phyloP scores from a whole-genome alignment of 73 alveolate species.

The Diophrys sp. region DNA sequence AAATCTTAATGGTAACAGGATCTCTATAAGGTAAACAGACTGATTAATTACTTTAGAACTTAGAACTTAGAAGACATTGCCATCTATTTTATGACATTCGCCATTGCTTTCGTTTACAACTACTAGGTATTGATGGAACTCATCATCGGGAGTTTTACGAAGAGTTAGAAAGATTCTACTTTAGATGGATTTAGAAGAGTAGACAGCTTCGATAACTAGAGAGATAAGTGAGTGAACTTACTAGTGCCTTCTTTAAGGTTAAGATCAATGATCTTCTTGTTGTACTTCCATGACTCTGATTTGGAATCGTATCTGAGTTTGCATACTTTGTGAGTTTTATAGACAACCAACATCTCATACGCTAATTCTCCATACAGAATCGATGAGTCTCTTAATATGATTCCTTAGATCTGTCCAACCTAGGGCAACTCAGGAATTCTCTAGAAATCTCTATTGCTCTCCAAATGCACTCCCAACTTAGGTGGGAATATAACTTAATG shows the following conservation, averaged over 20 bases:
- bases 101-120: background rate
- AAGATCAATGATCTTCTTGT: background rate
- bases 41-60: too few relatives aligned
- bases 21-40: too few relatives aligned
- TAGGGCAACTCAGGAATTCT: background rate
- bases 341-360: background rate
- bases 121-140: background rate
- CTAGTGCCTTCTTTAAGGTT: background rate
- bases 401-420: background rate
- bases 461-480: background rate
- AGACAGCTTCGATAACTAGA: background rate
- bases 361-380: background rate
- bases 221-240: too few relatives aligned
- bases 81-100: background rate
- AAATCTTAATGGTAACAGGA: too few relatives aligned
- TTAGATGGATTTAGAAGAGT: background rate
- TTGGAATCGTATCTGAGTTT: background rate
- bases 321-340: background rate
- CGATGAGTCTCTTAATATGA: background rate
- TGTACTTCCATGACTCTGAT: background rate
- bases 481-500: background rate
- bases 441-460: background rate
- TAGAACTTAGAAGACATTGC: background rate
- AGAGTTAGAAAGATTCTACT: background rate
- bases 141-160: background rate